Conservation (phyloP, 179 eudicot species). For the Beta corolliflora region DNA sequence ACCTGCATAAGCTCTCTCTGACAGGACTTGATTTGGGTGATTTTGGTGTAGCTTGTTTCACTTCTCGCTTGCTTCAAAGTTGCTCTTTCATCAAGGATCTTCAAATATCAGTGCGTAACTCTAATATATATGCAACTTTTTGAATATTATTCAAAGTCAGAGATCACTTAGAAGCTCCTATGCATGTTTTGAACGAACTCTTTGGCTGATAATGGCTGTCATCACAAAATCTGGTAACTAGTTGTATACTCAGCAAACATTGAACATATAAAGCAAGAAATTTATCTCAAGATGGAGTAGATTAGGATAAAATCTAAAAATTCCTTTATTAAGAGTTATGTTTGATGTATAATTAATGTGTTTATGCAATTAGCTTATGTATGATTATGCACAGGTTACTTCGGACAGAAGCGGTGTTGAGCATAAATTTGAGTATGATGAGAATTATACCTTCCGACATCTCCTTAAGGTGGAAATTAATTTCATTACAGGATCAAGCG, state of each 20-base stretch:
- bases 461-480: not conserved
- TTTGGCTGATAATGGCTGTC: too few species aligned
- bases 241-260: too few species aligned
- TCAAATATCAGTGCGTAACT: not conserved
- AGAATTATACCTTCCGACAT: not conserved
- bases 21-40: not conserved
- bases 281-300: too few species aligned
- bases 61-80: not conserved
- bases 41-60: not conserved
- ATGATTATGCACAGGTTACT: not conserved
- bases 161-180: too few species aligned
- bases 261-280: too few species aligned
- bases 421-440: not conserved
- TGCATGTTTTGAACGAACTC: too few species aligned
- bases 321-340: too few species aligned
- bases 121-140: not conserved
- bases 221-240: too few species aligned
- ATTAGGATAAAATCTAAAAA: too few species aligned
- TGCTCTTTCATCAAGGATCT: slow-evolving; percentile 8
- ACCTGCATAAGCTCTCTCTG: not conserved
- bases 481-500: not conserved
- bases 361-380: not conserved
- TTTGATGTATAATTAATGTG: too few species aligned
- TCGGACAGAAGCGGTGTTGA: not conserved
- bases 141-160: not conserved